These are phyloP conservation scores for Pleodorina starrii DNA, from an alignment of 139 green algal genomes.

Conservation along the genomic window DNA sequence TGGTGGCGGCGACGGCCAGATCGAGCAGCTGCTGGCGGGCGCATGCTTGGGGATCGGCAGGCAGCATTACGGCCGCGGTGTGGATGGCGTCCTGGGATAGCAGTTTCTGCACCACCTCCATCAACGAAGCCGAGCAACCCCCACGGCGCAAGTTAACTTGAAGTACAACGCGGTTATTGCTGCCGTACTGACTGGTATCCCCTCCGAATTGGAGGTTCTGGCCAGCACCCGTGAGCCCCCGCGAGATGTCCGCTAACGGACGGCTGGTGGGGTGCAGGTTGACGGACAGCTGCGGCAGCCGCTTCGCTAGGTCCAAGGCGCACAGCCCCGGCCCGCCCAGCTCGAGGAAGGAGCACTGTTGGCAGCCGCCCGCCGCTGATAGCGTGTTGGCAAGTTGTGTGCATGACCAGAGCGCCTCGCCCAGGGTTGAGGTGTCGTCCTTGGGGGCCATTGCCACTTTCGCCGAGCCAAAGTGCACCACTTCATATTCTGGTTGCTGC, in stretches of 20 bases:
- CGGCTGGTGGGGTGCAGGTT: neutral
- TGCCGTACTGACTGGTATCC: neutral
- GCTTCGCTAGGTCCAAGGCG: neutral
- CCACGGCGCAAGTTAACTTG: neutral
- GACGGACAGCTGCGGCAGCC: neutral
- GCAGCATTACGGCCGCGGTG: neutral
- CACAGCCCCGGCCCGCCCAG: neutral
- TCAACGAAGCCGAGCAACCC: neutral
- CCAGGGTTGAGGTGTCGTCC: neutral
- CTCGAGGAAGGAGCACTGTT: neutral
- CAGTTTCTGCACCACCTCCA: neutral
- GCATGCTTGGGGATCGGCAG: too few species aligned
- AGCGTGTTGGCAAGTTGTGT: neutral
- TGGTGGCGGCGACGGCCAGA: neutral
- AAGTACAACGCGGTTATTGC: neutral
- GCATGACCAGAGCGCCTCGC: neutral
- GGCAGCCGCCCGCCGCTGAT: neutral
- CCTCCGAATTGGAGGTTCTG: neutral
- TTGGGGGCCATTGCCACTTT: neutral
- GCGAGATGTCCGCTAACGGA: neutral
- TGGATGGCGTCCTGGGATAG: neutral
- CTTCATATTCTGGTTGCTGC: too few species aligned
- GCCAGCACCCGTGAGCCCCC: neutral
- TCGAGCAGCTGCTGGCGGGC: neutral
- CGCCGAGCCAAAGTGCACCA: neutral